These are phyloP conservation scores for Backusella sp. DNA, from an alignment of 192 early-diverging fungal species.

Conservation along the genomic window DNA sequence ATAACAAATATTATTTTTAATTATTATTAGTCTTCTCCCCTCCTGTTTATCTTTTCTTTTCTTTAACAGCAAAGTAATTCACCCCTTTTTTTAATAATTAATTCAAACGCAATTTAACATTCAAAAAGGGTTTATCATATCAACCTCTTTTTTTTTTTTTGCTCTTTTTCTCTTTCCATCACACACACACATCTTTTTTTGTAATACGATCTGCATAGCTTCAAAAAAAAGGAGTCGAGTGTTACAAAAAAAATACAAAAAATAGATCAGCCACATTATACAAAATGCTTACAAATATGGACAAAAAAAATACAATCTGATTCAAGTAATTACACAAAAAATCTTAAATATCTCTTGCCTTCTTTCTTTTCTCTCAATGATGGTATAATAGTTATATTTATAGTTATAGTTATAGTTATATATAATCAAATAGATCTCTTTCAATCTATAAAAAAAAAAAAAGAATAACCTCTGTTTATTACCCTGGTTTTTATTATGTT, in stretches of 20 bases:
- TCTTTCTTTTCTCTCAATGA: not conserved
- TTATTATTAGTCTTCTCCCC: not conserved
- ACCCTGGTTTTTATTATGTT: not conserved
- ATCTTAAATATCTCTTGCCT: not conserved
- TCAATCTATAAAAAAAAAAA: not conserved
- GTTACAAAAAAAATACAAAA: not conserved
- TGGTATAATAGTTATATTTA: not conserved
- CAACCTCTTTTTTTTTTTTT: not conserved
- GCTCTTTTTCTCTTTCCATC: not conserved
- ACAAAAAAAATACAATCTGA: not conserved
- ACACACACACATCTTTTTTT: not conserved
- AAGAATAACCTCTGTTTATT: not conserved
- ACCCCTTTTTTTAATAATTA: slow-evolving; percentile 9
- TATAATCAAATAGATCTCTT: too few species aligned
- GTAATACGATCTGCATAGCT: not conserved
- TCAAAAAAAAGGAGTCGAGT: slow-evolving; percentile 1
- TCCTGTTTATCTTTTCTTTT: not conserved
- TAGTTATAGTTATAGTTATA: too few species aligned
- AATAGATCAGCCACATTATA: slow-evolving; percentile 6
- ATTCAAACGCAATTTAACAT: slow-evolving; percentile 1
- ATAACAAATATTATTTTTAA: not conserved
- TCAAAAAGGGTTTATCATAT: not conserved
- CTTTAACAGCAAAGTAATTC: not conserved
- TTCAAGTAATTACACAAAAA: not conserved
- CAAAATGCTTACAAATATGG: not conserved